phyloP scores from a whole-genome alignment of 805 yeast species.

The Groenewaldozyma salmanticensis region DNA sequence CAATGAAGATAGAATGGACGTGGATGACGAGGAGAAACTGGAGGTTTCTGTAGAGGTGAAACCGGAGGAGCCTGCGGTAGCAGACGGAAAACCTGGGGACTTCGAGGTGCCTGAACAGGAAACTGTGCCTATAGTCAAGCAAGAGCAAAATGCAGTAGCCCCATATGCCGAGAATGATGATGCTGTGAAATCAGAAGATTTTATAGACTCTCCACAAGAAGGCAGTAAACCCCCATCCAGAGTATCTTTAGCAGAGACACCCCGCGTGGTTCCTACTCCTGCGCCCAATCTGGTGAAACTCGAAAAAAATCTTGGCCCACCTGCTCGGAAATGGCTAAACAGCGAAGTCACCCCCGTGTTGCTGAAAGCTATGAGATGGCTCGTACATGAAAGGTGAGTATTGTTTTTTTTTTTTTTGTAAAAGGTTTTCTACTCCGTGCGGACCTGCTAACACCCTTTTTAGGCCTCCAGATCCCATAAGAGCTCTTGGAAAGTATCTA shows the following conservation, averaged over 20 bases:
- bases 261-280: neutral
- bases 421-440: neutral
- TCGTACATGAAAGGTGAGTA: slow-evolving; percentile 34
- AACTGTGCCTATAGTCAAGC: neutral
- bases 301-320: slow-evolving; percentile 39
- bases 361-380: slow-evolving; percentile 50
- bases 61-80: too few species aligned
- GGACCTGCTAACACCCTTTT: slow-evolving; percentile 1
- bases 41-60: too few species aligned
- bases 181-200: neutral
- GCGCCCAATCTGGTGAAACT: neutral
- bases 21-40: too few species aligned
- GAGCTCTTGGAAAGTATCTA: slow-evolving; percentile 18
- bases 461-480: slow-evolving; percentile 18
- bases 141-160: neutral
- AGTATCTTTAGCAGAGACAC: neutral
- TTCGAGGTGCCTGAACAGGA: neutral
- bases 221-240: neutral
- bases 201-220: neutral
- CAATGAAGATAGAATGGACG: too few species aligned
- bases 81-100: too few species aligned
- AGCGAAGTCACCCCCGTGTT: slow-evolving; percentile 52
- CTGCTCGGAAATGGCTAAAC: slow-evolving; percentile 60
- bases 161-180: neutral
- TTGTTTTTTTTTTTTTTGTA: neutral